A percentile compares a stretch with the other conserved stretches of the same genome.
These are phyloP conservation scores for Quercus variabilis DNA, from an alignment of 306 rosid species.

Conservation along the genomic window DNA sequence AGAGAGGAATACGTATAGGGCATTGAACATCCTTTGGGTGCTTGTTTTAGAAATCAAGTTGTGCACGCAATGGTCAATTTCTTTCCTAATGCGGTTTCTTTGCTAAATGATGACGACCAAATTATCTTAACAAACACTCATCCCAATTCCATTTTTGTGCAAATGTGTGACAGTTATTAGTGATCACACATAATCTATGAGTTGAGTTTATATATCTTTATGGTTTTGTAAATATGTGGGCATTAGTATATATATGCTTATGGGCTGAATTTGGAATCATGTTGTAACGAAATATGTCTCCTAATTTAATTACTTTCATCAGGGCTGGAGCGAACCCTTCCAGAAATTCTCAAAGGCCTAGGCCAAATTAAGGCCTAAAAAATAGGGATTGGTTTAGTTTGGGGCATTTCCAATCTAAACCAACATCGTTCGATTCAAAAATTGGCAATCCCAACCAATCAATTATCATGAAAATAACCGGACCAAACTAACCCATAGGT, in stretches of 20 bases:
- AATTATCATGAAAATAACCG: too few relatives aligned
- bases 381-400: too few relatives aligned
- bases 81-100: neutral
- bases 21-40: conserved; percentile 28
- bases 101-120: neutral
- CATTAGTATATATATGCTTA: neutral
- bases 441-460: too few relatives aligned
- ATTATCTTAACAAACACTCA: neutral
- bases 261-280: neutral
- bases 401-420: too few relatives aligned
- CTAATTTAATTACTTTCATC: neutral
- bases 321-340: too few relatives aligned
- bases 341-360: too few relatives aligned
- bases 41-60: conserved; percentile 21
- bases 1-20: conserved; percentile 11
- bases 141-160: neutral
- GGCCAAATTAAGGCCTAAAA: too few relatives aligned
- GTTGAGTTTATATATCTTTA: neutral
- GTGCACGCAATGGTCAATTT: neutral
- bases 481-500: too few relatives aligned
- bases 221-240: neutral
- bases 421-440: too few relatives aligned
- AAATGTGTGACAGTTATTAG: neutral
- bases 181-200: neutral
- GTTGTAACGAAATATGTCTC: neutral